Conservation (phyloP, 805 yeast species). For the Saccharomycopsis lassenensis region DNA sequence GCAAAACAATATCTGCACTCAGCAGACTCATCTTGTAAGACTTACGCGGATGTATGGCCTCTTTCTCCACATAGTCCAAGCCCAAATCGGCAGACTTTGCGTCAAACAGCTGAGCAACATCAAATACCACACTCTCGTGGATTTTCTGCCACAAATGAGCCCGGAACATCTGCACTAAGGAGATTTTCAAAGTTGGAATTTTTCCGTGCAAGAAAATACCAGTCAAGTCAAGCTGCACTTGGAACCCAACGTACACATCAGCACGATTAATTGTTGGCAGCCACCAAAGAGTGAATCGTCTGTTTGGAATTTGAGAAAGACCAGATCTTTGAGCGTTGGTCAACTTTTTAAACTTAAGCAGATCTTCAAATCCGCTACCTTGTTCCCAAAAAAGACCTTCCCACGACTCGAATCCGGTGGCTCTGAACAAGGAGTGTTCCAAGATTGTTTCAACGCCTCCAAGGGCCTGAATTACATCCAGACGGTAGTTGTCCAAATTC, state of each 20-base stretch:
- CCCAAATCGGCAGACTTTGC: conserved; percentile 74
- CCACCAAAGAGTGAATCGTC: conserved; percentile 99
- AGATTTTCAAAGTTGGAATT: conserved; percentile 92
- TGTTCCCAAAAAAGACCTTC: conserved; percentile 99
- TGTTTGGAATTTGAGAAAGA: conserved; percentile 91
- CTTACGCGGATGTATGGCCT: conserved; percentile 92
- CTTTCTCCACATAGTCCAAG: conserved; percentile 79
- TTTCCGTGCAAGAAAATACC: conserved; percentile 97
- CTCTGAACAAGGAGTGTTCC: conserved; percentile 91
- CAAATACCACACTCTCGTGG: conserved; percentile 91
- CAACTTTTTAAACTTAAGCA: conserved; percentile 84
- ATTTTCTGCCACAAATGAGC: conserved; percentile 99
- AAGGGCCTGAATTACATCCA: conserved; percentile 92
- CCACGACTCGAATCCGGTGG: conserved; percentile 97
- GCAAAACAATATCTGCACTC: conserved; percentile 77
- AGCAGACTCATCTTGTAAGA: conserved; percentile 96
- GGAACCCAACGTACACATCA: conserved; percentile 93
- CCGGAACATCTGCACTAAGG: conserved; percentile 89
- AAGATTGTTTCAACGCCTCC: conserved; percentile 96
- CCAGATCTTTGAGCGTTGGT: conserved; percentile 98
- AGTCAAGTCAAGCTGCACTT: conserved; percentile 90
- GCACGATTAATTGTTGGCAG: conserved; percentile 98
- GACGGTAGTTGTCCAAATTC: conserved; percentile 85
- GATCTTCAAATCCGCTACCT: conserved; percentile 94
- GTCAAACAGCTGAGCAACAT: conserved; percentile 85